Evolutionary conservation across 306 rosid species (phyloP), one percentile per base, ranked within the genome.

Genomic region (Prunus padus): DNA sequence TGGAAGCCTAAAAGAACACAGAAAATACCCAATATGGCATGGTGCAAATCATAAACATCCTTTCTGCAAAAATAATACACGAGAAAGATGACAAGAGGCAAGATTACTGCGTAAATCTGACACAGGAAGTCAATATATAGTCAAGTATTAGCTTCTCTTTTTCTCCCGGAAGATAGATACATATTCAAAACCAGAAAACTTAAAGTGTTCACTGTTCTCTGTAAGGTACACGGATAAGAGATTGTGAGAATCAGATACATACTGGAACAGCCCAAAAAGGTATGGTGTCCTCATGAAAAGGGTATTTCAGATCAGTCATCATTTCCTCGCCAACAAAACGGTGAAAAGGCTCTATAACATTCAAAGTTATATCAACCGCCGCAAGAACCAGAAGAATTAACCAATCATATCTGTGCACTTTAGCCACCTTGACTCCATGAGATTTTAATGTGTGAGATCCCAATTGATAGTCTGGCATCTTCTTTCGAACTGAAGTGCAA

Each of bases 251-350:
- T 31, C 62, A 65, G 72, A 25, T 55, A 79, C 87, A 4, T 73
- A 87, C 88, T 2, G 87, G 91, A 23, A 87, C 88, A 45, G 33
- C 84, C 91, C 91, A 84, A 73, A 82, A 71, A 8, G 88, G 91
- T 56, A 84, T 78, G 71, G 87, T 87, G 52, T 87, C 72, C 56
- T 69, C 8, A 20, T 82, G 72, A 16, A 42, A 72, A 19, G 88
- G 91, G 49, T 75, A 87, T 73, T 56, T 72, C 13, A 82, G 71
- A 76, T 82, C 80, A 20, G 31, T 23, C 84, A 84, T 84, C 88
- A 87, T 87, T 7, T 82, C 84, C 82, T 67, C 44, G n/a, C 82
- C 73, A 44, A 87, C 46, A 50, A 77, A 84, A 25, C 87, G 87
- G 77, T 84, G 87, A 67, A 84, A 87, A 46, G 91, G 91, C 66